A percentile compares a stretch with the other conserved stretches of the same genome.
These are phyloP conservation scores for Cubamyces sp. DNA, from an alignment of 768 basidiomycete species.

Conservation along the genomic window DNA sequence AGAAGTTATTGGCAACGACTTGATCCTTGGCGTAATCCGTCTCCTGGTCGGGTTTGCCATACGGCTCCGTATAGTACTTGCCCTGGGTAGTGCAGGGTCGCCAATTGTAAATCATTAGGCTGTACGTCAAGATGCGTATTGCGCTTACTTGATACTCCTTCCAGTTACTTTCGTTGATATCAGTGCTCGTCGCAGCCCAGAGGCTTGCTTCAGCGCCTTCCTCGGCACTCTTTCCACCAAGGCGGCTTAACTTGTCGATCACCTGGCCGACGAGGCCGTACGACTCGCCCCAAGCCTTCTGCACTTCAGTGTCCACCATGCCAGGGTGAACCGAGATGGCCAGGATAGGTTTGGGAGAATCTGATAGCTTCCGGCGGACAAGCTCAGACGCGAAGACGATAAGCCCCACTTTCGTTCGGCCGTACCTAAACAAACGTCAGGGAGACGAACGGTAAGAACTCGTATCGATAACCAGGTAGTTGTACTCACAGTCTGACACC, in stretches of 20 bases:
- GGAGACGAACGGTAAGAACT: not conserved
- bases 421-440: constrained; percentile 22
- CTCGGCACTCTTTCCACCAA: constrained; percentile 32
- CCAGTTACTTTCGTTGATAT: constrained; percentile 34
- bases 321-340: constrained; percentile 36
- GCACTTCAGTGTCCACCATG: constrained; percentile 35
- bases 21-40: constrained; percentile 30
- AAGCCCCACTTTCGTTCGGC: constrained; percentile 35
- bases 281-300: constrained; percentile 31
- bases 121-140: not conserved
- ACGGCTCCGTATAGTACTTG: constrained; percentile 34
- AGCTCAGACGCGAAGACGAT: constrained; percentile 32
- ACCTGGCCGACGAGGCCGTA: constrained; percentile 32
- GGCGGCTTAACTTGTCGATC: constrained; percentile 26
- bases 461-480: not conserved
- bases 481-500: constrained; percentile 27
- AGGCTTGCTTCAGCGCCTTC: constrained; percentile 37
- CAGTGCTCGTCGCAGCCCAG: constrained; percentile 35
- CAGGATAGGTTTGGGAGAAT: constrained; percentile 27
- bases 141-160: constrained; percentile 33
- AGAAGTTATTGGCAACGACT: constrained; percentile 28
- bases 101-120: not conserved
- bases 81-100: constrained; percentile 20
- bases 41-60: constrained; percentile 32
- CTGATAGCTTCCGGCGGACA: constrained; percentile 29